Conservation (phyloP, 768 basidiomycete species). For the Wakefieldia striispora region DNA sequence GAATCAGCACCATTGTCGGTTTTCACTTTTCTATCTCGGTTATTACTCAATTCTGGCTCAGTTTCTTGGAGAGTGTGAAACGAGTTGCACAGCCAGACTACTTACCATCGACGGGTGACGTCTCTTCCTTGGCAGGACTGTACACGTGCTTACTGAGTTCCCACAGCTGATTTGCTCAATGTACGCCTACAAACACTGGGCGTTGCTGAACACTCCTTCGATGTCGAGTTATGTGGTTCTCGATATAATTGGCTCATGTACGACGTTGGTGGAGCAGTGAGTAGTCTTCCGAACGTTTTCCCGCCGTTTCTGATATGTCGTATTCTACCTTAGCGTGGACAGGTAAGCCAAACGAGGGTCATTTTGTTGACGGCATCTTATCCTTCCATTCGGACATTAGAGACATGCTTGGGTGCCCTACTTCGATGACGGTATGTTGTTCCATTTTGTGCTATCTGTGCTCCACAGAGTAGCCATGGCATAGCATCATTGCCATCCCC, state of each 20-base stretch:
- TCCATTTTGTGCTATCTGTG: slow-evolving; percentile 4
- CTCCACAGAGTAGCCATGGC: slow-evolving; percentile 11
- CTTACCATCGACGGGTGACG: slow-evolving; percentile 63
- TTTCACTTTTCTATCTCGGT: not conserved
- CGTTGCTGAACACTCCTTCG: slow-evolving; percentile 73
- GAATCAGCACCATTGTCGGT: slow-evolving; percentile 76
- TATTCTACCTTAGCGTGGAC: slow-evolving; percentile 47
- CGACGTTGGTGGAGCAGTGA: slow-evolving; percentile 80
- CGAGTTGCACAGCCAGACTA: slow-evolving; percentile 71
- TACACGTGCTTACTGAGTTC: not conserved
- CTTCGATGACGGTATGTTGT: slow-evolving; percentile 73
- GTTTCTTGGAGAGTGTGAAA: slow-evolving; percentile 65
- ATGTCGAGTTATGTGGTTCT: slow-evolving; percentile 59
- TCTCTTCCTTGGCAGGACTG: not conserved
- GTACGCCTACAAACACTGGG: slow-evolving; percentile 81
- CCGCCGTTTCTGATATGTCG: slow-evolving; percentile 2
- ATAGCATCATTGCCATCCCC: slow-evolving; percentile 17
- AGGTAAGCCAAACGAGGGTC: slow-evolving; percentile 40
- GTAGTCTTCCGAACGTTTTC: slow-evolving; percentile 25
- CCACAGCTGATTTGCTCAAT: slow-evolving; percentile 69
- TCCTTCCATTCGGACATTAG: slow-evolving; percentile 35
- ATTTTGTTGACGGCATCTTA: slow-evolving; percentile 13
- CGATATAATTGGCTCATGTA: slow-evolving; percentile 76
- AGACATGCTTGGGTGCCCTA: slow-evolving; percentile 81
- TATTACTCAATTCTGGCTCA: slow-evolving; percentile 26